A percentile compares a stretch with the other conserved stretches of the same genome.
Evolutionary conservation across 2,329 filamentous ascomycete species (phyloP).

Genomic region (Amesomyces nigricolor): DNA sequence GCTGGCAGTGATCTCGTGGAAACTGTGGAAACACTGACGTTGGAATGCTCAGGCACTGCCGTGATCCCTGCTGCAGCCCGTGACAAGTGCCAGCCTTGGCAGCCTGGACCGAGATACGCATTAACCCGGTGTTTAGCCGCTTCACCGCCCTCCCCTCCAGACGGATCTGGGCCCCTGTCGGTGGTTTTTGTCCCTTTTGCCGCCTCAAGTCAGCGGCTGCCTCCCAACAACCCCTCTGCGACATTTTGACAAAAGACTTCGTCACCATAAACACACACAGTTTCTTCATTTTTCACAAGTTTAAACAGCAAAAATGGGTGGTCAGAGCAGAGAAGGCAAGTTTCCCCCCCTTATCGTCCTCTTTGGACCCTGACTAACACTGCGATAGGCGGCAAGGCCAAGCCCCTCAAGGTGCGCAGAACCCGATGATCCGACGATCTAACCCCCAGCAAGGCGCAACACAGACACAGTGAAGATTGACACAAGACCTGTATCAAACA

Average conservation of each 20-base stretch:
- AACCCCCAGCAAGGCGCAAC: not conserved
- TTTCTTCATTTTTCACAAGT: no score
- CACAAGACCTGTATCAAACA: not conserved
- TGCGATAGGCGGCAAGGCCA: slow-evolving; percentile 66
- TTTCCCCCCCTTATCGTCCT: slow-evolving; percentile 1
- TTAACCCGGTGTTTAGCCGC: slow-evolving; percentile 13
- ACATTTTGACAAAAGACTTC: not conserved
- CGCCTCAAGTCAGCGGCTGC: not conserved
- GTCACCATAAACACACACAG: not conserved
- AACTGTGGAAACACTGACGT: no score
- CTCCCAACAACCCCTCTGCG: not conserved
- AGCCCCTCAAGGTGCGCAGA: slow-evolving; percentile 65
- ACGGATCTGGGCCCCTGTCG: not conserved
- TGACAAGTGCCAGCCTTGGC: no score
- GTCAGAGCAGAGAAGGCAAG: slow-evolving; percentile 60
- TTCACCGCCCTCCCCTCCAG: slow-evolving; percentile 12
- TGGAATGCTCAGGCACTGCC: not conserved
- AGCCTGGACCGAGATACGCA: no score
- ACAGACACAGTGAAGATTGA: not conserved
- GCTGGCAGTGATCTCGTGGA: not conserved
- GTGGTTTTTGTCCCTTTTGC: no score
- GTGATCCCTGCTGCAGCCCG: not conserved
- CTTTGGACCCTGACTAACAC: slow-evolving; percentile 16
- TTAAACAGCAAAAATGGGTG: slow-evolving; percentile 52
- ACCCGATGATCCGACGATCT: not conserved